phyloP scores from a whole-genome alignment of 257 asterid genomes.

The Capsicum rhomboideum region DNA sequence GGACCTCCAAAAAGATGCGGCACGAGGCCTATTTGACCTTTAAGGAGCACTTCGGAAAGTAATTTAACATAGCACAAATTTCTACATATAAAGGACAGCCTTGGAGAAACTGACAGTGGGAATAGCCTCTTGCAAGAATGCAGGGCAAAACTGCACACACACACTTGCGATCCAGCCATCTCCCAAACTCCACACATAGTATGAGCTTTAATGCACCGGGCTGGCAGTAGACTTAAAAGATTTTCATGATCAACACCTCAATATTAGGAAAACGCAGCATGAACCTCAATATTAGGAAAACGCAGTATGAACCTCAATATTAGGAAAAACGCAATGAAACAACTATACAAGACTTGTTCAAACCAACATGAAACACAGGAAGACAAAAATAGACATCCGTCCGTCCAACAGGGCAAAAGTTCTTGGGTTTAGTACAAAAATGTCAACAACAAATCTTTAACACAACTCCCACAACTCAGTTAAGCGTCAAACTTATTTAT shows the following conservation, averaged over 20 bases:
- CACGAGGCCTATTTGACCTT: not conserved
- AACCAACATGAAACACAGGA: not conserved
- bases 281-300: not conserved
- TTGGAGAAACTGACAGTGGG: no score
- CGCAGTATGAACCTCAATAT: no score
- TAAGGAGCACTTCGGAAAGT: no score
- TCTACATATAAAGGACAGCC: no score
- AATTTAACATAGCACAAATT: no score
- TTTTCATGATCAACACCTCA: no score
- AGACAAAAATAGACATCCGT: not conserved
- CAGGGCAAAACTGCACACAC: no score
- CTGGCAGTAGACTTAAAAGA: no score
- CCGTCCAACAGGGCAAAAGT: not conserved
- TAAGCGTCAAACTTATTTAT: conserved; percentile 5
- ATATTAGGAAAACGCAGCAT: not conserved
- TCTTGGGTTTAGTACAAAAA: not conserved
- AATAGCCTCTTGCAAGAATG: no score
- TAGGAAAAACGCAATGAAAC: not conserved
- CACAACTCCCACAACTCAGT: not conserved
- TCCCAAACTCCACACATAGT: no score
- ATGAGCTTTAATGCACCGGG: no score
- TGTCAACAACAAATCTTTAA: not conserved
- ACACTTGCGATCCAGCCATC: no score
- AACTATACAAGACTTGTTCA: not conserved
- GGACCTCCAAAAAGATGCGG: not conserved